Percentiles rank a stretch among this genome's conserved stretches.
These are phyloP conservation scores for Colletotrichum chlorophyti DNA, from an alignment of 2,329 filamentous ascomycete species.

Conservation along the genomic window DNA sequence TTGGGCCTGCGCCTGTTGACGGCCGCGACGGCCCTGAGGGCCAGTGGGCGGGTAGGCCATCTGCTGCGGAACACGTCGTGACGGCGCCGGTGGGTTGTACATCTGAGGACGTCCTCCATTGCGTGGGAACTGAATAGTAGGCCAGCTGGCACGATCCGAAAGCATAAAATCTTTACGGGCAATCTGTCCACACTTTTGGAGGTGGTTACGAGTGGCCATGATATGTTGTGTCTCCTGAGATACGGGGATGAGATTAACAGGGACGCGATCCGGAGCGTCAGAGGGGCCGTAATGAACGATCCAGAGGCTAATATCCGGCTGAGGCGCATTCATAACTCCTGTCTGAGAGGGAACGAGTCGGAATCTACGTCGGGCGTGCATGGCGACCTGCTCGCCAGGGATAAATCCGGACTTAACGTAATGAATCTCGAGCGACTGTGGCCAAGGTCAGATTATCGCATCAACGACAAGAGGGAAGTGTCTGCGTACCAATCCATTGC, in stretches of 20 bases:
- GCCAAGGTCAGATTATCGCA: not conserved
- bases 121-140: conserved; percentile 75
- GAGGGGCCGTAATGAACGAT: conserved; percentile 88
- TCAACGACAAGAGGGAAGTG: conserved; percentile 7
- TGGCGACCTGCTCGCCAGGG: conserved; percentile 75
- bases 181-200: conserved; percentile 79
- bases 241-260: conserved; percentile 70
- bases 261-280: conserved; percentile 76
- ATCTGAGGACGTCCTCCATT: conserved; percentile 58
- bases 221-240: conserved; percentile 65
- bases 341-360: conserved; percentile 77
- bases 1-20: conserved; percentile 48
- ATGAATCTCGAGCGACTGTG: conserved; percentile 85
- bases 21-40: conserved; percentile 38
- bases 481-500: conserved; percentile 64
- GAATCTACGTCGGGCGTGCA: conserved; percentile 84
- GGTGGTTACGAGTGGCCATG: conserved; percentile 68
- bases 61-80: conserved; percentile 60
- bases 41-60: conserved; percentile 67
- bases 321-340: conserved; percentile 72
- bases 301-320: conserved; percentile 84
- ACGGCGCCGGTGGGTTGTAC: conserved; percentile 48
- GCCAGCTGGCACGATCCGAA: conserved; percentile 88
- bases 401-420: conserved; percentile 83
- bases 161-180: conserved; percentile 95